Evolutionary conservation across 2,329 filamentous ascomycete species (phyloP), one percentile per base, ranked within the genome.

Genomic region (Neodidymelliopsis sp.): DNA sequence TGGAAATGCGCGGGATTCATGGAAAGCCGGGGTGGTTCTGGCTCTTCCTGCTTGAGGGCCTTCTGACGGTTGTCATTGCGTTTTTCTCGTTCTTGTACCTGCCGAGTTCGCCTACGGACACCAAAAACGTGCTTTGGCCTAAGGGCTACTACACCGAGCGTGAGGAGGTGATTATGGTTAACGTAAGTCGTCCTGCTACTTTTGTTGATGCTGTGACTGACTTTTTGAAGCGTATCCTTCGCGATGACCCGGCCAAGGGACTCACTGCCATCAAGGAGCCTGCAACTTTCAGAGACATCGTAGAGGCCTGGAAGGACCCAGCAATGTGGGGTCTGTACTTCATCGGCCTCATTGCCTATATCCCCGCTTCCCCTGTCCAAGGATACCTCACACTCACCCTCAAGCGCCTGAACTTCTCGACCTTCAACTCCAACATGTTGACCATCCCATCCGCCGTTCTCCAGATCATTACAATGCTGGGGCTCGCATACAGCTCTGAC

Each of bases 161-260:
- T 5, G 83, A 89, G 60, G 86, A 89, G 60, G 78, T 82, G 40
- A 88, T 89, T 63, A 84, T 89, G 80, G 79, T 86, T 29, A 89
- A 88, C 65, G 50, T 49, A 28, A 44, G 49, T 16, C 33, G 5
- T 9, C 15, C 15, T 10, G 12, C 12, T 9, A 8, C 16, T 30
- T 25, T 22, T 13, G 9, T 15, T 9, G 20, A 27, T 15, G 22
- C 12, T 12, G 20, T 6, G 10, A 36, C 34, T 53, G 22, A 53
- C 30, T 19, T 12, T 6, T 12, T 2, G 23, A 20, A 53, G 50
- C 79, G 80, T 19, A 76, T 85, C 20, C 73, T 82, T 15, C 75
- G 79, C n/a, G 79, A 82, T 43, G 79, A 82, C 44, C 79, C 79
- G 1, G 76, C 75, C 42, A 84, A 84, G 57, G 80, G 80, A 13